Evolutionary conservation across 192 early-diverging fungal species (phyloP), one percentile per base, ranked within the genome.

Genomic region (Ambispora gerdemannii): DNA sequence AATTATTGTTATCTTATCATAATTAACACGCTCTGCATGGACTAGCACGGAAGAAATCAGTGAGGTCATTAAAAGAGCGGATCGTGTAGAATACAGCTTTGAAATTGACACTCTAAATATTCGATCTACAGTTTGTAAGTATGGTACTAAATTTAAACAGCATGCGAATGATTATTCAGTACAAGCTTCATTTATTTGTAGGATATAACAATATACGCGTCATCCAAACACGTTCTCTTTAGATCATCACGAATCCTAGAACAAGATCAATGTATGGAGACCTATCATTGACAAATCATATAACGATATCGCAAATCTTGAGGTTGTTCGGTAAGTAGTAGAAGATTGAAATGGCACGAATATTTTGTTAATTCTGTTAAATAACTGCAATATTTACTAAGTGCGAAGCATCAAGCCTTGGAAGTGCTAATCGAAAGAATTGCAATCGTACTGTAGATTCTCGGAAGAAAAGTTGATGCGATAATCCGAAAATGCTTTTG

Each of bases 301-400:
- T 47, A 25, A 65, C 50, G 20, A 65, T 28, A 51, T 67, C 20
- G 28, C 27, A 51, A 51, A 66, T 33, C 0, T 66, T 50, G 50
- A 66, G 11, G 22, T 66, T 66, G 25, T 78, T 78, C 84, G 81
- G 85, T 94, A 94, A 73, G 93, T 77, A 77, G 82, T 89, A 73
- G 76, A 83, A 85, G 91, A 90, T 88, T 74, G 88, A 88, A 56
- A 87, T 63, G 62, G 78, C 79, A 83, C 92, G 86, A 63, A 94
- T 84, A 69, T 91, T 86, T 84, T 91, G 35, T 43, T 63, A 63
- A 63, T 47, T n/a, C n/a, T n/a, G n/a, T n/a, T n/a, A n/a, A n/a
- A n/a, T n/a, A n/a, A n/a, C n/a, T 49, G 62, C 62, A 63, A 63
- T 22, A 17, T 63, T 30, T 63, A 63, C 47, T 63, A 63, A 38